Percentiles rank a stretch among this genome's conserved stretches.
These are phyloP conservation scores for Drechslerella dactyloides DNA, from an alignment of 2,329 filamentous ascomycete genomes.

Conservation along the genomic window DNA sequence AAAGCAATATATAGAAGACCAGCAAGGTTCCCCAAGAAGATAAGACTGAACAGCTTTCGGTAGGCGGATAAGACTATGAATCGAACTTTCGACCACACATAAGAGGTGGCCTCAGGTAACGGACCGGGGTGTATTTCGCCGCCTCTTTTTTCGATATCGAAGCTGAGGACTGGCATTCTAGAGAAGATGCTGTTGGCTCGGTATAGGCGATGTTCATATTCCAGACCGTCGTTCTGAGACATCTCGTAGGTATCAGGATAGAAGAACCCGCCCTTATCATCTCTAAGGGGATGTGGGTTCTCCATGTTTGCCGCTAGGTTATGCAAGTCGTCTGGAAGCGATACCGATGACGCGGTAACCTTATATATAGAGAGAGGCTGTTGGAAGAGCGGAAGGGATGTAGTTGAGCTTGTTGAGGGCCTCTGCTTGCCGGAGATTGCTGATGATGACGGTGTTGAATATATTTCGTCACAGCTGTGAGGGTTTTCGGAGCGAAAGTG, in stretches of 20 bases:
- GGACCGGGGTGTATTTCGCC: slow-evolving; percentile 24
- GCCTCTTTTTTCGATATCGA: slow-evolving; percentile 36
- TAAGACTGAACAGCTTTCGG: slow-evolving; percentile 59
- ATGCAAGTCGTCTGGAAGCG: neutral
- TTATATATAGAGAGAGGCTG: slow-evolving; percentile 1
- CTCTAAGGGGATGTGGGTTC: slow-evolving; percentile 8
- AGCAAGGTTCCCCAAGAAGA: slow-evolving; percentile 58
- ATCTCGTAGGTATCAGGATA: slow-evolving; percentile 26
- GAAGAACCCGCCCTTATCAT: slow-evolving; percentile 35
- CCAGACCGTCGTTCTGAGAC: slow-evolving; percentile 21
- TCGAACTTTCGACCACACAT: slow-evolving; percentile 62
- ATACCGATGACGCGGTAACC: neutral
- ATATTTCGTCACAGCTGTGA: neutral
- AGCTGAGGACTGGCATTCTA: slow-evolving; percentile 33
- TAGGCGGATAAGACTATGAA: slow-evolving; percentile 57
- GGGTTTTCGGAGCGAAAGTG: too few relatives aligned
- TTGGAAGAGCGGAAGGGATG: neutral
- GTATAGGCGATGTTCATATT: slow-evolving; percentile 41
- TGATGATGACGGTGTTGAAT: neutral
- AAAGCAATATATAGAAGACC: slow-evolving; percentile 46
- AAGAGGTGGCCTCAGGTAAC: slow-evolving; percentile 22
- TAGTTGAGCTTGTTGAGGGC: neutral
- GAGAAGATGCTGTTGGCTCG: slow-evolving; percentile 39
- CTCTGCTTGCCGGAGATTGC: neutral
- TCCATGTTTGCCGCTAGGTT: slow-evolving; percentile 10